phyloP scores from a whole-genome alignment of 164 flowering plant species.

The Dillenia suffruticosa region DNA sequence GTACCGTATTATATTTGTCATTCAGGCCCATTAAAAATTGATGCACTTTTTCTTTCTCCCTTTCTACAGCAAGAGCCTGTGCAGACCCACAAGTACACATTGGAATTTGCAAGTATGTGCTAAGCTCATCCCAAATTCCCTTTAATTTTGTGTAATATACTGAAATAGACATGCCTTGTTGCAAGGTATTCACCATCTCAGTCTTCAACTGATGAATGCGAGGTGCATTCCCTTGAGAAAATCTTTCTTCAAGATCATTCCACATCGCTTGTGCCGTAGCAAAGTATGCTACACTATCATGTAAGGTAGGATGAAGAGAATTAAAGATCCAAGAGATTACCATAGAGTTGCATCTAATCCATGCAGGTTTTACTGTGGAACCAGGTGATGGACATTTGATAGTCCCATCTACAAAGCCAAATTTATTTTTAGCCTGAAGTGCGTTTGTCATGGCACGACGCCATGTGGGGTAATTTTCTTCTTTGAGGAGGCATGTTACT shows the following conservation, averaged over 20 bases:
- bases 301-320: neutral
- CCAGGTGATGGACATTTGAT: too few species aligned
- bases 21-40: constrained; percentile 11
- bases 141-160: constrained; percentile 4
- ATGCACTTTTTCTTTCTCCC: neutral
- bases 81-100: constrained; percentile 1
- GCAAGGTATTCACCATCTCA: neutral
- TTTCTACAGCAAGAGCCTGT: neutral
- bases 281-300: neutral
- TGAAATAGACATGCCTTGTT: neutral
- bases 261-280: neutral
- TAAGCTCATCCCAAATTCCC: constrained; percentile 10
- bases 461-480: too few species aligned
- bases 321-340: constrained; percentile 5
- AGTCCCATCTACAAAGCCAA: too few species aligned
- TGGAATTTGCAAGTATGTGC: neutral
- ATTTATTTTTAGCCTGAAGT: too few species aligned
- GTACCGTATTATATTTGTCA: neutral
- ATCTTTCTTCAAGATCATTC: constrained; percentile 6
- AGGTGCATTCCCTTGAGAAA: constrained; percentile 4
- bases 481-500: too few species aligned
- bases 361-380: neutral
- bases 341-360: neutral
- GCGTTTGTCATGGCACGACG: too few species aligned
- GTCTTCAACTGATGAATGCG: neutral